phyloP scores from a whole-genome alignment of 441 rosid species.

The Bruguiera hainesii region DNA sequence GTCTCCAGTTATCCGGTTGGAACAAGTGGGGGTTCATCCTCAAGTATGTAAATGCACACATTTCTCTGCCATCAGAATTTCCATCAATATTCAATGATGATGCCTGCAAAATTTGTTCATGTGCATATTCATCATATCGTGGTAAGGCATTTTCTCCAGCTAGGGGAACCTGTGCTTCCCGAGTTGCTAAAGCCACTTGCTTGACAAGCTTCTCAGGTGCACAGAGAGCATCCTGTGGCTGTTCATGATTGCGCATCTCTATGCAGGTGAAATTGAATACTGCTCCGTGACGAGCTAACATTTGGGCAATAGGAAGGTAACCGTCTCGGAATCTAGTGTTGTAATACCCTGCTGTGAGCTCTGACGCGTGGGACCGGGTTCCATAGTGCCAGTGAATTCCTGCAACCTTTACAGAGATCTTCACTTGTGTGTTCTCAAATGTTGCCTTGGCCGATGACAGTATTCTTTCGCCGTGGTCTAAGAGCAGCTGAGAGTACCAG shows the following conservation, averaged over 20 bases:
- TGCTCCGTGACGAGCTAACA: constrained; percentile 77
- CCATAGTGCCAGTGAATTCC: constrained; percentile 98
- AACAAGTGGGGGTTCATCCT: constrained; percentile 84
- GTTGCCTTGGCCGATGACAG: constrained; percentile 53
- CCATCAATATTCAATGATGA: constrained; percentile 49
- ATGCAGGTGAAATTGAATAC: constrained; percentile 89
- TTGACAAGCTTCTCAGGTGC: constrained; percentile 90
- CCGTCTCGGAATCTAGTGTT: constrained; percentile 83
- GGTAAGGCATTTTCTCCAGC: constrained; percentile 94
- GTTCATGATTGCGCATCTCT: constrained; percentile 90
- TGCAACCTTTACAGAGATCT: constrained; percentile 80
- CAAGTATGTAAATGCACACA: constrained; percentile 90
- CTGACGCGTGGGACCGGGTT: constrained; percentile 79
- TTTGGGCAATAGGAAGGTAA: constrained; percentile 75
- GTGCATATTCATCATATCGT: constrained; percentile 66
- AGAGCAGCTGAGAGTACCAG: constrained; percentile 81
- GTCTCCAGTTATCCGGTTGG: constrained; percentile 74
- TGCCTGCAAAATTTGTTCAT: constrained; percentile 69
- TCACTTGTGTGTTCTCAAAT: constrained; percentile 42
- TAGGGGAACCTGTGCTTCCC: constrained; percentile 60
- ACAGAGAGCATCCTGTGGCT: constrained; percentile 90
- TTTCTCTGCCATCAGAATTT: constrained; percentile 38
- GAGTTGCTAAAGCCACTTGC: constrained; percentile 78
- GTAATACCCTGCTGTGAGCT: constrained; percentile 94
- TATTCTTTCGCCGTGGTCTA: constrained; percentile 75